Evolutionary conservation across 805 yeast species (phyloP), one percentile per base, ranked within the genome.

Genomic region (Nakazawaea sp.): DNA sequence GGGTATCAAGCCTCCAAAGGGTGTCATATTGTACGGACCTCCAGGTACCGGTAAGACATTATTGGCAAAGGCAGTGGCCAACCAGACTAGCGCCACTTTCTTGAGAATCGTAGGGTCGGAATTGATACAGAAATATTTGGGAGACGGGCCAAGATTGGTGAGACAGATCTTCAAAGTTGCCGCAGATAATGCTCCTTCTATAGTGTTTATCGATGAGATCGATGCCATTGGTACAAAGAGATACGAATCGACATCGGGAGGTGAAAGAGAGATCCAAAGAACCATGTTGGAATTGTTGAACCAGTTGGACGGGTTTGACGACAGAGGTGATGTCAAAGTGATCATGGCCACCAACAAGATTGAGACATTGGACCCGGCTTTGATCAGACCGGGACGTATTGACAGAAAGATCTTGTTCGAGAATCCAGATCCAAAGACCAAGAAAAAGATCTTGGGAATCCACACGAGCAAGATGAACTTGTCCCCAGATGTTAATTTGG

Each of bases 171-270:
- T 92, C 72, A 94, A 89, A 61, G 85, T 88, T 33, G 98, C 98
- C 2, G 92, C 89, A 18, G 98, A 92, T 47, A 81, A 88, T 59
- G 96, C 98, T 0, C 98, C 98, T 27, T 81, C 96, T n/a, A 92
- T 92, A 64, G 96, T 92, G 26, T 92, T 92, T 55, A 92, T 92
- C 47, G 98, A 92, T 65, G 98, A 92, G 66, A 90, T 92, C 55
- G 98, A 92, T 63, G 97, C 99, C 31, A 92, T 92, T 56, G 99
- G 98, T 62, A 84, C 95, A n/a, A 90, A 90, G 60, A 80, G 99
- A 61, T 89, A 90, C 60, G 96, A 90, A 43, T 81, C 82, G 2
- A 68, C 81, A 5, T 81, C 95, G 16, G 97, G 97, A 30, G 97
- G 97, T 56, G 97, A 90, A 64, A 76, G 96, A 50, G 97, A 90